Evolutionary conservation across 2,329 filamentous ascomycete species (phyloP).

Genomic region (Aotearoamyces nothofagi): DNA sequence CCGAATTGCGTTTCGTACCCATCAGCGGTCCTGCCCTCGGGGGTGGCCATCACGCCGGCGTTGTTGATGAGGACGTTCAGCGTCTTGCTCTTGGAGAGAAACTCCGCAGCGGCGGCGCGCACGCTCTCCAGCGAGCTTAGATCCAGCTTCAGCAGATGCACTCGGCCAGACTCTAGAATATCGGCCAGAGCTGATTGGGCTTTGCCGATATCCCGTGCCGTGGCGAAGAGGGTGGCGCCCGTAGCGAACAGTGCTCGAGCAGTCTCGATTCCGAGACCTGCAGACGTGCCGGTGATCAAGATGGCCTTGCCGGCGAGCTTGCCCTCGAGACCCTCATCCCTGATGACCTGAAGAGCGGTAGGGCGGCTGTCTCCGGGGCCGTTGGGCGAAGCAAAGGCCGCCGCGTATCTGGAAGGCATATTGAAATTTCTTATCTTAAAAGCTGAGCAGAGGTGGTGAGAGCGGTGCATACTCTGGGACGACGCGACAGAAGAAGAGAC

Average conservation of each 20-base stretch:
- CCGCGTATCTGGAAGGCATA: no score
- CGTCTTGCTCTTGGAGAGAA: constrained; percentile 3
- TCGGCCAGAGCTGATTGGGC: constrained; percentile 18
- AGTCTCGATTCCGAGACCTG: constrained; percentile 21
- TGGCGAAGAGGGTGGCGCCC: constrained; percentile 19
- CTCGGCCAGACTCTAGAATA: constrained; percentile 21
- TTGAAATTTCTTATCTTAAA: no score
- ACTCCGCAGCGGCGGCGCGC: constrained; percentile 11
- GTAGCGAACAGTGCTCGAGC: constrained; percentile 18
- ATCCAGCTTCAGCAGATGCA: constrained; percentile 18
- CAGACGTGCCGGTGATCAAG: constrained; percentile 20
- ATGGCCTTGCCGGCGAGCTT: constrained; percentile 23
- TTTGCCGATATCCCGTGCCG: constrained; percentile 18
- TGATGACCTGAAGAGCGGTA: constrained; percentile 17
- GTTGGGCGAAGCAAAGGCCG: no score
- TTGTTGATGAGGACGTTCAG: constrained; percentile 10
- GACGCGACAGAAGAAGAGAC: no score
- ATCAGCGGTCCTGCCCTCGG: constrained; percentile 19
- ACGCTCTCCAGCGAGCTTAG: constrained; percentile 17
- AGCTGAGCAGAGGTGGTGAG: no score
- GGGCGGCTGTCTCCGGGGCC: constrained; percentile 17
- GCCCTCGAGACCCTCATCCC: constrained; percentile 5
- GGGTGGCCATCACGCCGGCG: constrained; percentile 13
- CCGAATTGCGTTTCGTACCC: constrained; percentile 36
- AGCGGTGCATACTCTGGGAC: no score